Conservation (phyloP, 352 stramenopile species). For the Globisporangium echinulatum region DNA sequence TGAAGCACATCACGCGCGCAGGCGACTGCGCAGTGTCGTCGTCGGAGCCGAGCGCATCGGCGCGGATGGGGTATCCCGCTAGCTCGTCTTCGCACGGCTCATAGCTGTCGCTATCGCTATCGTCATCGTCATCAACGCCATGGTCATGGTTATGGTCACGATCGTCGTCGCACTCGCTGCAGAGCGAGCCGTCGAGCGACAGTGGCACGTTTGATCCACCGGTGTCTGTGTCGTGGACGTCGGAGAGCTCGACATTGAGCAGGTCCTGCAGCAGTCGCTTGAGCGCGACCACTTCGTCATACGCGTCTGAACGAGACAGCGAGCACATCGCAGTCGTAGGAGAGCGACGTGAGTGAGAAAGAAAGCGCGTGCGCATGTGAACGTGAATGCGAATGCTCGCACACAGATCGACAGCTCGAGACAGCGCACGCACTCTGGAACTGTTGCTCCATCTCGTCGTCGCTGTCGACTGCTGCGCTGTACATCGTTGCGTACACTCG, state of each 20-base stretch:
- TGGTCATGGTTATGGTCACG: neutral
- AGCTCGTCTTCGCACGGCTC: neutral
- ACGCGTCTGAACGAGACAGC: conserved; percentile 22
- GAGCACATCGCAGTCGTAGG: no score
- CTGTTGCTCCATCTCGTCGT: conserved; percentile 29
- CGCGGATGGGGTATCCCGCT: neutral
- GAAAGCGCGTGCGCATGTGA: neutral
- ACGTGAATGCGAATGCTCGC: neutral
- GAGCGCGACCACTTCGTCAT: conserved; percentile 50
- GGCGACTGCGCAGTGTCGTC: neutral
- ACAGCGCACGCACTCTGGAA: conserved; percentile 22
- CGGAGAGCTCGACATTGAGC: conserved; percentile 3
- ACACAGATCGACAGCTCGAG: neutral
- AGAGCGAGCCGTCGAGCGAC: neutral
- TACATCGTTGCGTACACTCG: no score
- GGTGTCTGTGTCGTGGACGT: neutral
- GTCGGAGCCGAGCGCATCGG: neutral
- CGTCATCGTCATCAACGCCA: neutral
- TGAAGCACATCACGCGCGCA: conserved; percentile 12
- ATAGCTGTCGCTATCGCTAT: neutral
- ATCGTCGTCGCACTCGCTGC: neutral
- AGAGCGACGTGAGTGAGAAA: no score
- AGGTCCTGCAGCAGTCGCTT: conserved; percentile 36
- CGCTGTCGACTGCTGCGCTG: neutral
- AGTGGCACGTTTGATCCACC: neutral